These are phyloP conservation scores for Populus trichocarpa DNA, from an alignment of 441 rosid species.

Conservation along the genomic window DNA sequence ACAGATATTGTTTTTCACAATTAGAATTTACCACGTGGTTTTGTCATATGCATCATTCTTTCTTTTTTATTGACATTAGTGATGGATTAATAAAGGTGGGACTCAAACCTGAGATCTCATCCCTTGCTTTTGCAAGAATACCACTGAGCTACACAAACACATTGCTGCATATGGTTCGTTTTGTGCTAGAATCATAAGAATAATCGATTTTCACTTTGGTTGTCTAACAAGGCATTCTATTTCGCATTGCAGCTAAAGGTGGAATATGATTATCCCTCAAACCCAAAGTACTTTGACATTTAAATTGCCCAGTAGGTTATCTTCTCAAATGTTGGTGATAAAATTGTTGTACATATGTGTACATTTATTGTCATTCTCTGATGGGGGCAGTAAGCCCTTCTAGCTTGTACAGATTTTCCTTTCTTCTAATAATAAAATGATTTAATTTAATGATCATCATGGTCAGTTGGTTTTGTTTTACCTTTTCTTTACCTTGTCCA, in stretches of 20 bases:
- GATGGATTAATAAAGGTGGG: not conserved
- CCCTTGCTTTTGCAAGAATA: not conserved
- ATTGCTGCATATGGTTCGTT: not conserved
- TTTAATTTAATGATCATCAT: slow-evolving; percentile 7
- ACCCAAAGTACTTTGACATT: slow-evolving; percentile 54
- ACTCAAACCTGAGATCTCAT: not conserved
- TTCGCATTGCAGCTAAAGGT: slow-evolving; percentile 42
- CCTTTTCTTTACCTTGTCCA: not conserved
- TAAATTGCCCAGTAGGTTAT: slow-evolving; percentile 19
- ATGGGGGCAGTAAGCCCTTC: slow-evolving; percentile 5
- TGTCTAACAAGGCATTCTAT: slow-evolving; percentile 6
- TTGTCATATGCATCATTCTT: not conserved
- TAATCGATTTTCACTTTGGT: not conserved
- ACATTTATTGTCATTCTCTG: slow-evolving; percentile 7
- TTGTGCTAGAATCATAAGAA: not conserved
- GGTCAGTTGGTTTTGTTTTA: not conserved
- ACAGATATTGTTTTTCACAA: not conserved
- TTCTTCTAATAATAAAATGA: not conserved
- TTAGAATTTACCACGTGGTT: not conserved
- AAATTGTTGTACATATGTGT: slow-evolving; percentile 31
- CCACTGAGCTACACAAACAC: not conserved
- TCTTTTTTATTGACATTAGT: not conserved
- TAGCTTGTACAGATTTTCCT: slow-evolving; percentile 18
- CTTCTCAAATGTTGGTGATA: slow-evolving; percentile 8
- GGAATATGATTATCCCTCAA: slow-evolving; percentile 51